A percentile compares a stretch with the other conserved stretches of the same genome.
phyloP scores from a whole-genome alignment of 306 rosid genomes.

The Cicer arietinum region DNA sequence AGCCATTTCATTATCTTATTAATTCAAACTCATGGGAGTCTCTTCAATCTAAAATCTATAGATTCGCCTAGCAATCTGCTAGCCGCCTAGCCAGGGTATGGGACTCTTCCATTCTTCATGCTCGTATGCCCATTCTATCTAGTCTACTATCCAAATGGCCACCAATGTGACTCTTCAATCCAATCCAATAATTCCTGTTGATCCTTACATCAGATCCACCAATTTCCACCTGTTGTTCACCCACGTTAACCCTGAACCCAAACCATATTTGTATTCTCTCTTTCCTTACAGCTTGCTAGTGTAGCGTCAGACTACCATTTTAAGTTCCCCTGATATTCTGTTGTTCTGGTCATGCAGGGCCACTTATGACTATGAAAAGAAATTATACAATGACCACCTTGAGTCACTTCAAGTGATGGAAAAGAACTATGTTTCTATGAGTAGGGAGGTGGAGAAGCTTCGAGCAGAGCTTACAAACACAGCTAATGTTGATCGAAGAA shows the following conservation, averaged over 20 bases:
- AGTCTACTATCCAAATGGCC: conserved; percentile 2
- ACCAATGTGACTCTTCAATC: conserved; percentile 20
- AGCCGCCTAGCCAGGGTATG: background rate
- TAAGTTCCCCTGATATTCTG: conserved; percentile 40
- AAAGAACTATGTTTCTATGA: conserved; percentile 88
- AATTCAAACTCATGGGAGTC: conserved; percentile 26
- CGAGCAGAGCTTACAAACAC: conserved; percentile 81
- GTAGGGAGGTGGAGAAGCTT: conserved; percentile 94
- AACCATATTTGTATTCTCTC: conserved; percentile 15
- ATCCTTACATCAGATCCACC: conserved; percentile 18
- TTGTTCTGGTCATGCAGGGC: conserved; percentile 70
- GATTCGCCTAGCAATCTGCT: conserved; percentile 10
- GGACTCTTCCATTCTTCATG: background rate
- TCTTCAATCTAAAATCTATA: conserved; percentile 13
- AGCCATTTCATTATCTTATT: conserved; percentile 27
- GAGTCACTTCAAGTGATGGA: conserved; percentile 98
- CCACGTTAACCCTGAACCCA: background rate
- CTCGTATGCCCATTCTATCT: background rate
- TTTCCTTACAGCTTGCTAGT: conserved; percentile 35
- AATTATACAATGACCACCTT: conserved; percentile 87
- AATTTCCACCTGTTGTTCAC: background rate
- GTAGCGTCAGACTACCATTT: conserved; percentile 23
- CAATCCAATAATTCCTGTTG: conserved; percentile 13
- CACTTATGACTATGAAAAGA: conserved; percentile 87
- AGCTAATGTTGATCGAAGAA: conserved; percentile 66